A percentile compares a stretch with the other conserved stretches of the same genome.
Evolutionary conservation across 2,329 filamentous ascomycete species (phyloP).

Genomic region (Thelonectria olida): DNA sequence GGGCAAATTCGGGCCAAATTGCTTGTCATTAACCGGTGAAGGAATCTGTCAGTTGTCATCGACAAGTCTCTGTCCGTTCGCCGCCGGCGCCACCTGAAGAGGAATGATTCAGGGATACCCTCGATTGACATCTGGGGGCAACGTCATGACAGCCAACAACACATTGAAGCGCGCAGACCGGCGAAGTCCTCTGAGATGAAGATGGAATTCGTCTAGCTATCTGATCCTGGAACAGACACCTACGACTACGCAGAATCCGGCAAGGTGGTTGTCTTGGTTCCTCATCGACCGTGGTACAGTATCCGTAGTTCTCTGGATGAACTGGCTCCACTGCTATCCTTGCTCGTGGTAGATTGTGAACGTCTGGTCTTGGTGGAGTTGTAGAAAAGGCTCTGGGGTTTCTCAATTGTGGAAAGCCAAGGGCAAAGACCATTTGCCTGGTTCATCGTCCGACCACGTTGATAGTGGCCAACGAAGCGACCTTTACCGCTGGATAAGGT

Average conservation of each 20-base stretch:
- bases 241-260: neutral
- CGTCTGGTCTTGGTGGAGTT: constrained; percentile 6
- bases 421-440: constrained; percentile 1
- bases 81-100: constrained; percentile 3
- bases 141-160: neutral
- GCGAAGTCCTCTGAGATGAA: neutral
- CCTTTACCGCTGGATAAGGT: constrained; percentile 17
- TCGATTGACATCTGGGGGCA: neutral
- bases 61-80: neutral
- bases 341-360: constrained; percentile 6
- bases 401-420: constrained; percentile 14
- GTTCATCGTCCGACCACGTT: constrained; percentile 14
- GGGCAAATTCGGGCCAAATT: constrained; percentile 5
- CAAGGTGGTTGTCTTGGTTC: constrained; percentile 10
- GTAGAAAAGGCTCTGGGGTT: constrained; percentile 5
- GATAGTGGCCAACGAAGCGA: constrained; percentile 12
- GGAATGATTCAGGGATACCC: constrained; percentile 2
- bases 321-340: constrained; percentile 7
- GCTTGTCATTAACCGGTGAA: constrained; percentile 3
- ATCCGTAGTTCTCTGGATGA: constrained; percentile 2
- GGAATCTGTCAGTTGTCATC: neutral
- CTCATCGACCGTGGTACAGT: constrained; percentile 3
- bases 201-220: neutral
- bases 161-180: neutral
- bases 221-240: constrained; percentile 5